Percentiles rank a stretch among this genome's conserved stretches.
These are phyloP conservation scores for Avena eriantha DNA, from an alignment of 176 grass and related monocot species.

Conservation along the genomic window DNA sequence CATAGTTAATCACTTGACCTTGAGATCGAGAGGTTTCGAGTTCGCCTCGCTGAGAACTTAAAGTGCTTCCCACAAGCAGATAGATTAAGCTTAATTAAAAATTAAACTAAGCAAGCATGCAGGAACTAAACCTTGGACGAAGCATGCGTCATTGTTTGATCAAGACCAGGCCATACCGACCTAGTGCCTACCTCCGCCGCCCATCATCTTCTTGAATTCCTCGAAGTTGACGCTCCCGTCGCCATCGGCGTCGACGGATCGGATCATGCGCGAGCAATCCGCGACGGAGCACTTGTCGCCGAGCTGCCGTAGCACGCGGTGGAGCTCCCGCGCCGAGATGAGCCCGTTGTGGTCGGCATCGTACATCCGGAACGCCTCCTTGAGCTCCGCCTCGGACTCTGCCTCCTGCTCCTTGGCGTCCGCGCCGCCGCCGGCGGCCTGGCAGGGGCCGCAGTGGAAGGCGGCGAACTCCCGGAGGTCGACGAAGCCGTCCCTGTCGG, in stretches of 20 bases:
- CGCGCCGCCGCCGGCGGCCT: neutral
- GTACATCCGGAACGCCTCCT: slow-evolving; percentile 65
- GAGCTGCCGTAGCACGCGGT: slow-evolving; percentile 56
- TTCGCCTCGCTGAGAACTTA: neutral
- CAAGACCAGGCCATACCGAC: neutral
- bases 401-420: neutral
- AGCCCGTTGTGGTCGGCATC: slow-evolving; percentile 63
- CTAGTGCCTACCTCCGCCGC: slow-evolving; percentile 30
- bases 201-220: slow-evolving; percentile 80
- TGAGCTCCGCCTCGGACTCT: slow-evolving; percentile 49
- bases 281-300: slow-evolving; percentile 72
- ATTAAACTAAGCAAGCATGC: neutral
- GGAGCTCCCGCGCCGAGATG: slow-evolving; percentile 64
- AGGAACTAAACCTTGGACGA: neutral
- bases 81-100: neutral
- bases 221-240: slow-evolving; percentile 67
- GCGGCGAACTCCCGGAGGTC: slow-evolving; percentile 65
- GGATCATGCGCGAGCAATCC: slow-evolving; percentile 70
- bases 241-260: slow-evolving; percentile 59
- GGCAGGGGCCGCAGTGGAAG: slow-evolving; percentile 44
- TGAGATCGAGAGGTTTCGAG: slow-evolving; percentile 15
- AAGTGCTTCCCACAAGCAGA: neutral
- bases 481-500: slow-evolving; percentile 75
- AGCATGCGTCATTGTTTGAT: neutral
- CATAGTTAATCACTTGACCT: neutral